These are phyloP conservation scores for Excoecaria agallocha DNA, from an alignment of 345 rosid genomes.

Conservation along the genomic window DNA sequence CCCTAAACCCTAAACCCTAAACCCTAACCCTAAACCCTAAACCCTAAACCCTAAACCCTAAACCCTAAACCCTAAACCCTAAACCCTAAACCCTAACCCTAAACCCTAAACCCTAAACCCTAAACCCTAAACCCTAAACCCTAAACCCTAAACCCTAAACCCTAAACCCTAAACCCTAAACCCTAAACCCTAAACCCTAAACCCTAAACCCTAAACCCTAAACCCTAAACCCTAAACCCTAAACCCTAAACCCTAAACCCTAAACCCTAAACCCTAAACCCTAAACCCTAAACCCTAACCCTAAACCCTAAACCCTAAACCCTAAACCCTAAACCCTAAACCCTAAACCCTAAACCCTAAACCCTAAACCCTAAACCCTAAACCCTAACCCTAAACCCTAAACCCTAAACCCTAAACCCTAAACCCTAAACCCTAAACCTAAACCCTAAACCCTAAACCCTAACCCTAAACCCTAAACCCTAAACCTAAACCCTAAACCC, in stretches of 20 bases:
- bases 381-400: slow-evolving; percentile 5
- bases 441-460: background rate
- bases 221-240: background rate
- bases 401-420: slow-evolving; percentile 21
- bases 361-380: slow-evolving; percentile 8
- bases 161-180: slow-evolving; percentile 14
- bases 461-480: no score
- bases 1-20: slow-evolving; percentile 11
- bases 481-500: no score
- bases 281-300: slow-evolving; percentile 11
- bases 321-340: slow-evolving; percentile 10
- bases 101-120: slow-evolving; percentile 16
- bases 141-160: slow-evolving; percentile 5
- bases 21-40: slow-evolving; percentile 8
- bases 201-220: slow-evolving; percentile 11
- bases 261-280: slow-evolving; percentile 11
- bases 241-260: background rate
- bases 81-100: no score
- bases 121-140: slow-evolving; percentile 15
- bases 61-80: slow-evolving; percentile 22
- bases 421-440: slow-evolving; percentile 7
- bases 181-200: slow-evolving; percentile 16
- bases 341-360: slow-evolving; percentile 11
- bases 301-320: slow-evolving; percentile 9
- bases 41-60: slow-evolving; percentile 8